Base-by-base conservation (phyloP, 176 grass and related monocot genomes). In the Miscanthus lutarioriparius region DNA sequence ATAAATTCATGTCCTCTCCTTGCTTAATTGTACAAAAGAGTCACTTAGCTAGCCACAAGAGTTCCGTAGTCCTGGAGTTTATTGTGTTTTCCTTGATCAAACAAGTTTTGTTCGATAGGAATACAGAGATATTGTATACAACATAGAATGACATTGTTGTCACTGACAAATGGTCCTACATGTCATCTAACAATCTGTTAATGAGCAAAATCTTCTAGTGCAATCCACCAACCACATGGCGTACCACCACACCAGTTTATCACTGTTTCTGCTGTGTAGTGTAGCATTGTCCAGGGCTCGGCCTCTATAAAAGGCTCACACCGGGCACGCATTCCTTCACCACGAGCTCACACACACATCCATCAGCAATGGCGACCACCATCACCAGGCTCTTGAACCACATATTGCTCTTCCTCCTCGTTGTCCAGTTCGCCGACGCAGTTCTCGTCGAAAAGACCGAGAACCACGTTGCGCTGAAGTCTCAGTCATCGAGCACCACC, bases 281-380 rank as follows among this genome's bases (percentile, higher is more conserved):
- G 17, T 75, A 32, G 27, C 16, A 22, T 17, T 22, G 19, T 54
- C 26, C 26, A 53, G 19, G 22, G 75, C 56, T 27, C 33, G 17
- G 7, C 54, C 36, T 25, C 36, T 63, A 40, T 78, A 78, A 63
- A 62, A 78, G 32, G 30, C 22, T 13, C 11, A 6, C 75, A 5
- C 33, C 7, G 13, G 54, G 22, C 36, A 63, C 28, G 2, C 37
- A 47, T 44, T 82, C 37, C 63, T 76, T 67, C 62, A 81, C 25
- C 78, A 27, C 62, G 54, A 69, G 6, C 37, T 61, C 63, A 35
- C 25, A 9, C 44, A 12, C 2, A 53, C 78, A 58, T 44, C 70
- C 45, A 11, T 3, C 70, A 68, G 7, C 65, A 23, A 83, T 88
- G 86, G 80, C 66, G 75, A 64, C 74, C 30, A 19, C 1, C n/a